Evolutionary conservation across 2,329 filamentous ascomycete species (phyloP).

Genomic region (Colletotrichum godetiae): DNA sequence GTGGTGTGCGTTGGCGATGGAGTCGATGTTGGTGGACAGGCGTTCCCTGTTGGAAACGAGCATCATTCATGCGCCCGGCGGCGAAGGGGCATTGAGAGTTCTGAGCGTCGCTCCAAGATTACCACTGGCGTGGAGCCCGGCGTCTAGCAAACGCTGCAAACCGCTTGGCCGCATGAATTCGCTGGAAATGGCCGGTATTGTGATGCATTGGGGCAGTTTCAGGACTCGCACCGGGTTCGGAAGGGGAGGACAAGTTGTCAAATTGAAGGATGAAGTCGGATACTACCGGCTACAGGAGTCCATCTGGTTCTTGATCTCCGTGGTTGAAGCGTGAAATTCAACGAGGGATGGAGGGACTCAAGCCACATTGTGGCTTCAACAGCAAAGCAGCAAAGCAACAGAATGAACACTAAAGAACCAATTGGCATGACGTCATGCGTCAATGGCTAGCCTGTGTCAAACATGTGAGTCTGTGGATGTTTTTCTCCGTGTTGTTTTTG

Average conservation of each 20-base stretch:
- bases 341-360: not conserved
- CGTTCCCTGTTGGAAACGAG: conserved; percentile 27
- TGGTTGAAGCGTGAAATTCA: not conserved
- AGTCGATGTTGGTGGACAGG: conserved; percentile 4
- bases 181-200: conserved; percentile 5
- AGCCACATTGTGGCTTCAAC: not conserved
- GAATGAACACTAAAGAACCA: too few species aligned
- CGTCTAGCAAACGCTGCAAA: conserved; percentile 5
- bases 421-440: not conserved
- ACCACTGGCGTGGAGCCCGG: conserved; percentile 23
- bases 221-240: conserved; percentile 3
- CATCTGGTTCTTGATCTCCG: not conserved
- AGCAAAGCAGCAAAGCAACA: not conserved
- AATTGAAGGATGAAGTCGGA: not conserved
- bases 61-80: conserved; percentile 31
- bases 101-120: conserved; percentile 3
- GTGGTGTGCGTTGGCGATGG: conserved; percentile 15
- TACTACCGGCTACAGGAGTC: not conserved
- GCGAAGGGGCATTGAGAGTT: conserved; percentile 2
- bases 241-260: not conserved
- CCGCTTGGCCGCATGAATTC: conserved; percentile 32
- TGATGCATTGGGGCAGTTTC: conserved; percentile 27
- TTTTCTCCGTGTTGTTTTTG: not conserved
- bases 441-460: not conserved
- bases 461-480: not conserved